Evolutionary conservation across 441 rosid genomes (phyloP), one percentile per base, ranked within the genome.

Genomic region (Erysimum cheiri): DNA sequence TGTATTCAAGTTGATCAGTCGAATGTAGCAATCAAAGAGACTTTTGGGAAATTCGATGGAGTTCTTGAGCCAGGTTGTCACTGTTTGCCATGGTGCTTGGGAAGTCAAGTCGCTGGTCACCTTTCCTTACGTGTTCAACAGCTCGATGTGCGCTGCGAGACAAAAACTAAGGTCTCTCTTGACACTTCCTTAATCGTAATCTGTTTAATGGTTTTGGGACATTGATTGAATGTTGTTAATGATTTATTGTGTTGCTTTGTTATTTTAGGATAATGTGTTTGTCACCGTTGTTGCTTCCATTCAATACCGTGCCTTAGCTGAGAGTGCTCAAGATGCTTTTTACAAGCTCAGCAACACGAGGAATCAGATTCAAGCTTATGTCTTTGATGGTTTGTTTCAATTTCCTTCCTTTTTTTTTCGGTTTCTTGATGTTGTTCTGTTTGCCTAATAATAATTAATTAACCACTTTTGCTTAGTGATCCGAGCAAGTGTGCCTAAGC

Each of bases 51-150:
- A 74, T 92, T 87, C 60, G 92, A 86, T 33, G 84, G 83, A 1
- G 92, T 88, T 64, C 95, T 90, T 60, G 85, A 86, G 50, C 95
- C 98, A 57, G 98, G 95, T 53, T 88, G 92, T 70, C 95, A 90
- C 46, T 92, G 88, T 75, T 67, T 90, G 56, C 97, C 98, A 17
- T 92, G 96, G 97, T 77, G 84, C 55, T 60, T 88, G 6, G 97
- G 98, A 4, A 82, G 87, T 44, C 93, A 86, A 78, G 15, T 86
- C 8, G 88, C 95, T 40, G 96, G 97, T 50, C 80, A 77, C 29
- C 87, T 92, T 29, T 74, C 98, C 0, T 73, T 92, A 46, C 86
- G 98, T 69, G 80, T 92, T 77, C 93, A 90, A 69, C 97, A 84
- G 67, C 85, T 86, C 3, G 86, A 86, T 70, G 88, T 86, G 33